Evolutionary conservation across 163 green algal genomes (phyloP).

Genomic region (Prototheca wickerhamii): DNA sequence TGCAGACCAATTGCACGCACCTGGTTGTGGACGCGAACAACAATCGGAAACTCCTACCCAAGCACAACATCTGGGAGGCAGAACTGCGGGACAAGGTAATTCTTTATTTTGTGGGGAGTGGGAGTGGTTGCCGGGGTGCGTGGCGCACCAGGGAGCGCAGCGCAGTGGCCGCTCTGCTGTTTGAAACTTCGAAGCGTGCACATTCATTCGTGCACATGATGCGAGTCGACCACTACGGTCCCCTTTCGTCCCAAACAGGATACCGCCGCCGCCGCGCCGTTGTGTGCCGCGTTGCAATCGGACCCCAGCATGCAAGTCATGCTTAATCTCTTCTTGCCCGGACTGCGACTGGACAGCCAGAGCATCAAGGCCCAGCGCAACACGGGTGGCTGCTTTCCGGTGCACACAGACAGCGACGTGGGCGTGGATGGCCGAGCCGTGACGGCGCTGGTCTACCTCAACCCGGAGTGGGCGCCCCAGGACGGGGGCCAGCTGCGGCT

Average conservation of each 20-base stretch:
- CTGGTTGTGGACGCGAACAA: neutral
- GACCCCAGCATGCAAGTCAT: slow-evolving; percentile 43
- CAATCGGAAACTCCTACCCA: neutral
- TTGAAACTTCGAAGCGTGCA: neutral
- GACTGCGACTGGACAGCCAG: slow-evolving; percentile 42
- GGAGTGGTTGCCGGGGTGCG: neutral
- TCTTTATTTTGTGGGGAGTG: neutral
- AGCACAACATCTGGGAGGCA: slow-evolving; percentile 2
- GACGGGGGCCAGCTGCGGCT: slow-evolving; percentile 60
- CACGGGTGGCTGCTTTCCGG: slow-evolving; percentile 60
- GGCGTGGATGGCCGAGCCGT: slow-evolving; percentile 50
- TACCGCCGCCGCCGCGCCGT: neutral
- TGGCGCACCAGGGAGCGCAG: neutral
- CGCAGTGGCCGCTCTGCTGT: neutral
- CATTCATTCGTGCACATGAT: neutral
- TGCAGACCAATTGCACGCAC: slow-evolving; percentile 7
- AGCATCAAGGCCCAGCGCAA: slow-evolving; percentile 76
- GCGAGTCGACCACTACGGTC: neutral
- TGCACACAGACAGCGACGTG: slow-evolving; percentile 67
- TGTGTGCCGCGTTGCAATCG: slow-evolving; percentile 22
- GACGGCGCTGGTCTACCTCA: slow-evolving; percentile 73
- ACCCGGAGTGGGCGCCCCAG: slow-evolving; percentile 41
- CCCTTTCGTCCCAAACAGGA: neutral
- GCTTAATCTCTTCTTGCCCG: slow-evolving; percentile 43
- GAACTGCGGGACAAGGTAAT: neutral